Base-by-base conservation (phyloP, 352 stramenopile species). In the Phytophthora pistaciae region DNA sequence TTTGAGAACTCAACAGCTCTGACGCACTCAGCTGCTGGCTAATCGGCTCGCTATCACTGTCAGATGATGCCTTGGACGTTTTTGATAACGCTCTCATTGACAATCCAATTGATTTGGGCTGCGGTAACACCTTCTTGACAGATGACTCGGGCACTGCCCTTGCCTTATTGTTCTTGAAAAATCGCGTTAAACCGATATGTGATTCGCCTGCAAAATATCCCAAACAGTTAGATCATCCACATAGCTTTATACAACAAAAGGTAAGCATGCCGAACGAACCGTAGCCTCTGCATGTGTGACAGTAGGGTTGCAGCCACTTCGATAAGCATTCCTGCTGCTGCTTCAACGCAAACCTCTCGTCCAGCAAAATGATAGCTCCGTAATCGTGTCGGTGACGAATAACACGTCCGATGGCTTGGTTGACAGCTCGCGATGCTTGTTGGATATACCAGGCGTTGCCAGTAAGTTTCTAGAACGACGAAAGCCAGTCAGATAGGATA, bases 391-490 rank as follows among this genome's bases (percentile, higher is more conserved):
- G 91, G 76, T 99, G 98, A 11, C 98, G 96, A 87, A 99, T 99
- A 5, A 99, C 97, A 68, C 98, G 90, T 3, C 98, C 98, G 56
- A 99, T 95, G 7, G 98, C 98, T 90, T 99, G 98, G 77, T 99
- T 99, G 11, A 99, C 97, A 59, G 98, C 98, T 60, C 97, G 83
- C 58, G 97, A 96, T 7, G 98, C 98, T 91, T 99, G 97, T 61
- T 99, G 98, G 40, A 96, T 96, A 73, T 99, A 99, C 98, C 98
- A 99, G 25, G 98, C 91, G 58, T 98, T 96, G 5, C 98, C 98
- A 66, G 84, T 91, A 61, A 98, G 74, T 87, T 98, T 95, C 79
- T 96, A 23, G 31, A 49, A 23, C 54, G 60, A 55, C 1, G 6
- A 54, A 21, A 61, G 29, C 52, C 14, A 48, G 44, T 64, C 31